A percentile compares a stretch with the other conserved stretches of the same genome.
Conservation (phyloP, 306 rosid genomes). For the Cicer cuneatum region DNA sequence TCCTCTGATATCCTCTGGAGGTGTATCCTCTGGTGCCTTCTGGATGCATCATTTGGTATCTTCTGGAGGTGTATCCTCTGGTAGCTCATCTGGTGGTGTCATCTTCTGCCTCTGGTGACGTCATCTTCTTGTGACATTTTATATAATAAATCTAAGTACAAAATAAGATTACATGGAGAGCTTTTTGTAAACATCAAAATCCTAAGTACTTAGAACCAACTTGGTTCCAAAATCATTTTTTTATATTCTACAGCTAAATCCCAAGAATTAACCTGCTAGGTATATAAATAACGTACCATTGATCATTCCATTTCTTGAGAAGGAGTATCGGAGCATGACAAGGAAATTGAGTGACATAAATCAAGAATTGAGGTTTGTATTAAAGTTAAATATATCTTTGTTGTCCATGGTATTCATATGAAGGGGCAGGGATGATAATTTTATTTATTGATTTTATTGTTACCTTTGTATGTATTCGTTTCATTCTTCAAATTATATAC, state of each 20-base stretch:
- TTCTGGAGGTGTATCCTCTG: too few species aligned
- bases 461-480: conserved; percentile 19
- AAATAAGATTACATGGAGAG: too few species aligned
- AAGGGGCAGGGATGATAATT: conserved; percentile 11
- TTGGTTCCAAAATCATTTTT: too few species aligned
- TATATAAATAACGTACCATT: conserved; percentile 86
- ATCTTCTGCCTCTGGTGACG: too few species aligned
- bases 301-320: conserved; percentile 97
- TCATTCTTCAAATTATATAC: conserved; percentile 48
- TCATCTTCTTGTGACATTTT: too few species aligned
- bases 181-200: too few species aligned
- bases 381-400: conserved; percentile 22
- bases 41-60: too few species aligned
- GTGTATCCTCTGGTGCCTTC: too few species aligned
- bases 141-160: too few species aligned
- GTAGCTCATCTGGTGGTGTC: too few species aligned
- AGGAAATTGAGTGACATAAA: conserved; percentile 76
- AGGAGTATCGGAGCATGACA: conserved; percentile 79
- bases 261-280: conserved; percentile 62
- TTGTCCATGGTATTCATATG: conserved; percentile 17
- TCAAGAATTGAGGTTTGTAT: conserved; percentile 83
- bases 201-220: too few species aligned
- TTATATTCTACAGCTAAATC: conserved; percentile 37
- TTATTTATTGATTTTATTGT: conserved; percentile 3
- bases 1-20: too few species aligned